Percentiles rank a stretch among this genome's conserved stretches.
Conservation (phyloP, 768 basidiomycete species). For the Dendrothele bispora region DNA sequence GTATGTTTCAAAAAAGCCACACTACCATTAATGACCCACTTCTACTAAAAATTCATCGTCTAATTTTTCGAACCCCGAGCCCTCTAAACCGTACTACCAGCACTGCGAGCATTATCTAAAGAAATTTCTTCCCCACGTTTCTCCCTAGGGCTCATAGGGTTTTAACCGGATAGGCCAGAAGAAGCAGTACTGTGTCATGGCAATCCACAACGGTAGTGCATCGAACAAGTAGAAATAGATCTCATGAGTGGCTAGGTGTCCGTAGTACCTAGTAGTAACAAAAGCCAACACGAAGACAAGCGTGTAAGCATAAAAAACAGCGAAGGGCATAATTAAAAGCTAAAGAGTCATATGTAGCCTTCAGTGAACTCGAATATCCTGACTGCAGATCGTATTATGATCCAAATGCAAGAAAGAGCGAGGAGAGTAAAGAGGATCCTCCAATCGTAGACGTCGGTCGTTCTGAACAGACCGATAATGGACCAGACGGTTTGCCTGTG, state of each 20-base stretch:
- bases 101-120: too few species aligned
- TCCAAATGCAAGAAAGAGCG: conserved; percentile 41
- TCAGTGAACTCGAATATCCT: conserved; percentile 47
- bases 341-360: conserved; percentile 31
- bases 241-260: conserved; percentile 45
- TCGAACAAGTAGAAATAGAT: conserved; percentile 54
- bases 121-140: too few species aligned
- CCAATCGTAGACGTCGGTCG: conserved; percentile 38
- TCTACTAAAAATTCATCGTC: too few species aligned
- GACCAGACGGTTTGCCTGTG: conserved; percentile 27
- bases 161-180: conserved; percentile 17
- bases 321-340: background rate
- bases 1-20: too few species aligned
- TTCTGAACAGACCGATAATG: conserved; percentile 18
- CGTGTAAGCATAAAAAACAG: too few species aligned
- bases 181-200: conserved; percentile 37
- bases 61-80: too few species aligned
- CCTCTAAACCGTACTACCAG: too few species aligned
- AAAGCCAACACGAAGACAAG: too few species aligned
- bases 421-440: conserved; percentile 38
- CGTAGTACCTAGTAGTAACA: conserved; percentile 15
- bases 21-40: too few species aligned
- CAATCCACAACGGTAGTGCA: conserved; percentile 50
- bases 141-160: too few species aligned
- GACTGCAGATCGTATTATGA: conserved; percentile 55